A percentile compares a stretch with the other conserved stretches of the same genome.
Conservation (phyloP, 352 stramenopile genomes). For the Globisporangium abappressorium region DNA sequence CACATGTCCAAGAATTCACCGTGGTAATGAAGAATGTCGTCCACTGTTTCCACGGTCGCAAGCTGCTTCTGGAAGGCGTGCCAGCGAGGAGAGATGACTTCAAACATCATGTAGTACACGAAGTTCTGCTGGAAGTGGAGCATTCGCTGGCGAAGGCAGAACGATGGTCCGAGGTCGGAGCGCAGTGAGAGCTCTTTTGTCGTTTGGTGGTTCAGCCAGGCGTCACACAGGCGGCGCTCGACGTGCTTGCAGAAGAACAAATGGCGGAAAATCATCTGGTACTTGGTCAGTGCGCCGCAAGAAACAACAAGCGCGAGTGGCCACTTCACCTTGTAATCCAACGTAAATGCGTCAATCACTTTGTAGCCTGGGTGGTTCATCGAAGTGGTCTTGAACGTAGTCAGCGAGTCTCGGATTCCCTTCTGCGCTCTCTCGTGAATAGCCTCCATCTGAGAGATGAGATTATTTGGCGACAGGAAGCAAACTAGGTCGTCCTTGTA, state of each 20-base stretch:
- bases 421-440: slow-evolving; percentile 88
- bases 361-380: slow-evolving; percentile 77
- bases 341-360: slow-evolving; percentile 95
- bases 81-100: slow-evolving; percentile 94
- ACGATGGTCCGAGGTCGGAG: slow-evolving; percentile 88
- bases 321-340: slow-evolving; percentile 97
- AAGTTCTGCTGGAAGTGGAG: slow-evolving; percentile 99
- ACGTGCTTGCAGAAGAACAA: slow-evolving; percentile 99
- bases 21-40: slow-evolving; percentile 95
- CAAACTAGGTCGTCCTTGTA: slow-evolving; percentile 92
- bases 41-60: slow-evolving; percentile 78
- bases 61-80: slow-evolving; percentile 89
- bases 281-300: slow-evolving; percentile 92
- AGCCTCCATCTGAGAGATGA: slow-evolving; percentile 92
- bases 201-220: slow-evolving; percentile 95
- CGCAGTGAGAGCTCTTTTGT: slow-evolving; percentile 90
- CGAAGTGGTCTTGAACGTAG: slow-evolving; percentile 62
- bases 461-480: slow-evolving; percentile 79
- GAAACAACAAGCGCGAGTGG: slow-evolving; percentile 97
- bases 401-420: slow-evolving; percentile 59
- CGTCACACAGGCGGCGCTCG: slow-evolving; percentile 92
- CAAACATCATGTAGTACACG: slow-evolving; percentile 98
- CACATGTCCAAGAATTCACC: slow-evolving; percentile 95
- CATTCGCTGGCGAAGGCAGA: slow-evolving; percentile 97
- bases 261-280: slow-evolving; percentile 99